Evolutionary conservation across 306 rosid species (phyloP).

Genomic region (Castanospermum australe): DNA sequence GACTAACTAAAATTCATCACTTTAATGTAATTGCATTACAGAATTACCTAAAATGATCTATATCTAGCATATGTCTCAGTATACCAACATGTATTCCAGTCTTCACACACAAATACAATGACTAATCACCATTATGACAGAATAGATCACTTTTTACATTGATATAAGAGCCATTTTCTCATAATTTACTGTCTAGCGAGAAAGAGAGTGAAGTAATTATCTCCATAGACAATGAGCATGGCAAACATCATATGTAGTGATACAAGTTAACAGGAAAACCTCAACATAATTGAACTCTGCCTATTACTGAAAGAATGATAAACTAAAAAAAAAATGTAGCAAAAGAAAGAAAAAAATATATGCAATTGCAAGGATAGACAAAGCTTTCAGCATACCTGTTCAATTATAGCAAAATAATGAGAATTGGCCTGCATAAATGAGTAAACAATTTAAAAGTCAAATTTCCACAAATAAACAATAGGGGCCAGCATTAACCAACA

Average conservation of each 20-base stretch:
- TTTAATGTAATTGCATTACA: not conserved
- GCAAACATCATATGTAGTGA: not conserved
- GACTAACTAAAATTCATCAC: not conserved
- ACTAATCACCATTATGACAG: not conserved
- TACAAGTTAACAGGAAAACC: not conserved
- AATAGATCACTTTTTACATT: not conserved
- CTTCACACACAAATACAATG: not conserved
- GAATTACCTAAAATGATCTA: not conserved
- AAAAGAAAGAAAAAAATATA: not conserved
- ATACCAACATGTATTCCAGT: not conserved
- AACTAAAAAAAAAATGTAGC: not conserved
- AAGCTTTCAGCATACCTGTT: constrained; percentile 72
- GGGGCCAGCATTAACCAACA: not conserved
- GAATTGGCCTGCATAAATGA: constrained; percentile 90
- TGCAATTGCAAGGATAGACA: constrained; percentile 22
- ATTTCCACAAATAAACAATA: constrained; percentile 12
- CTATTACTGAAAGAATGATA: not conserved
- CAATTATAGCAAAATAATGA: constrained; percentile 87
- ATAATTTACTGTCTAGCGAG: not conserved
- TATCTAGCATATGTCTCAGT: not conserved
- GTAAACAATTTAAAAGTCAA: constrained; percentile 29
- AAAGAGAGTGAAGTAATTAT: not conserved
- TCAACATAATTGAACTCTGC: constrained; percentile 8
- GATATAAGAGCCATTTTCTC: not conserved
- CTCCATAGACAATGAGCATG: constrained; percentile 3